Evolutionary conservation across 164 flowering plant species (phyloP).

Genomic region (Litsea cubeba): DNA sequence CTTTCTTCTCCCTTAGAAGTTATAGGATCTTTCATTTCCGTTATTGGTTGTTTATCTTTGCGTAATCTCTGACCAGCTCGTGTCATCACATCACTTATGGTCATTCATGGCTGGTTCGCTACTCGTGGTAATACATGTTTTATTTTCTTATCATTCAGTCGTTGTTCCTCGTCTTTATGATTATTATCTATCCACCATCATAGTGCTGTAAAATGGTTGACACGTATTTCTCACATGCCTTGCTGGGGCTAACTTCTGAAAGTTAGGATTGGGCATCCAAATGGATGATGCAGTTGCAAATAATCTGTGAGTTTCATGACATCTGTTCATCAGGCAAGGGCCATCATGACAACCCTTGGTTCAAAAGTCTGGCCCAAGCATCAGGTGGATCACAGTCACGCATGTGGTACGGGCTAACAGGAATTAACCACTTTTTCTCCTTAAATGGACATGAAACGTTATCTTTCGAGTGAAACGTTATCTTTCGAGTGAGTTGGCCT

Average conservation of each 20-base stretch:
- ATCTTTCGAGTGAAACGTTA: too few species aligned
- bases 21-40: constrained; percentile 8
- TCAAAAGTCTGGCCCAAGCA: neutral
- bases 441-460: too few species aligned
- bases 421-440: neutral
- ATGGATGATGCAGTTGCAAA: neutral
- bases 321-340: neutral
- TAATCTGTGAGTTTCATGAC: neutral
- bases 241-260: neutral
- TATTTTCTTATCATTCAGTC: neutral
- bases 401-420: neutral
- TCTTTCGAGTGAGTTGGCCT: too few species aligned
- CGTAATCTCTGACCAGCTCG: neutral
- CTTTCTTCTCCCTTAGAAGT: neutral
- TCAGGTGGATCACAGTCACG: neutral
- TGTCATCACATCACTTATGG: neutral
- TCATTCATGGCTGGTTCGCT: neutral
- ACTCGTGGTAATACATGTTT: neutral
- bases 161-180: neutral
- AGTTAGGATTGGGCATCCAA: neutral
- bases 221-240: neutral
- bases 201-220: neutral
- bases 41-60: neutral
- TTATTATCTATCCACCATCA: neutral
- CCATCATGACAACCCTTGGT: neutral